Conservation (phyloP, 371 early-diverging fungal genomes). For the Aphelidium insulamus region DNA sequence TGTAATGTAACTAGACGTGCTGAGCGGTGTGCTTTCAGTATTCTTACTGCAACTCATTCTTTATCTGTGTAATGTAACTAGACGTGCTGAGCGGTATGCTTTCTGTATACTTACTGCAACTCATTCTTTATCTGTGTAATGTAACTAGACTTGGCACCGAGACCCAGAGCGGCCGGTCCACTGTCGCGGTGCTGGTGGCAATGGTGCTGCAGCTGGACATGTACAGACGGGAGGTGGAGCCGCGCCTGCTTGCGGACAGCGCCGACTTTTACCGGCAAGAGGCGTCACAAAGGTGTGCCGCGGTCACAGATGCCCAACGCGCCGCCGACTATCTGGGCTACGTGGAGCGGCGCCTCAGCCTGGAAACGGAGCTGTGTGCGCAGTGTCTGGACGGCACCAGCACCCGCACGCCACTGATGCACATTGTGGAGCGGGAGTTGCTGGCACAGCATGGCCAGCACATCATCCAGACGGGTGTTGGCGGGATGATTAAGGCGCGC, state of each 20-base stretch:
- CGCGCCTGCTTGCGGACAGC: conserved; percentile 31
- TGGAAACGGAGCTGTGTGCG: conserved; percentile 17
- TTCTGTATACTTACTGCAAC: too few species aligned
- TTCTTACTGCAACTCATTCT: too few species aligned
- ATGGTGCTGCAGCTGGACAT: conserved; percentile 57
- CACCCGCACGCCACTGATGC: conserved; percentile 23
- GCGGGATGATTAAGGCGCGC: conserved; percentile 30
- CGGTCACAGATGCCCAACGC: conserved; percentile 2
- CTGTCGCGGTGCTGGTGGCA: conserved; percentile 24
- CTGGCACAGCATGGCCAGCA: conserved; percentile 28
- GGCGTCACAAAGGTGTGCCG: conserved; percentile 8
- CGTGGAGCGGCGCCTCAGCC: conserved; percentile 23
- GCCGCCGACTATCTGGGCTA: conserved; percentile 37
- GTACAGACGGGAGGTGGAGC: conserved; percentile 42
- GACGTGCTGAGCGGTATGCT: too few species aligned
- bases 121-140: too few species aligned
- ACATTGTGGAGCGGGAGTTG: conserved; percentile 32
- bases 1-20: too few species aligned
- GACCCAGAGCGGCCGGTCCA: too few species aligned
- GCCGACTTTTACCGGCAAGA: conserved; percentile 40
- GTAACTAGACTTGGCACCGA: too few species aligned
- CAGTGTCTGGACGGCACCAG: conserved; percentile 16
- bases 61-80: too few species aligned
- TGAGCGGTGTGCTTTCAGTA: too few species aligned
- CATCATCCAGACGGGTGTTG: conserved; percentile 44